A percentile compares a stretch with the other conserved stretches of the same genome.
These are phyloP conservation scores for Ustilago bromivora DNA, from an alignment of 1,284 basidiomycete species.

Conservation along the genomic window DNA sequence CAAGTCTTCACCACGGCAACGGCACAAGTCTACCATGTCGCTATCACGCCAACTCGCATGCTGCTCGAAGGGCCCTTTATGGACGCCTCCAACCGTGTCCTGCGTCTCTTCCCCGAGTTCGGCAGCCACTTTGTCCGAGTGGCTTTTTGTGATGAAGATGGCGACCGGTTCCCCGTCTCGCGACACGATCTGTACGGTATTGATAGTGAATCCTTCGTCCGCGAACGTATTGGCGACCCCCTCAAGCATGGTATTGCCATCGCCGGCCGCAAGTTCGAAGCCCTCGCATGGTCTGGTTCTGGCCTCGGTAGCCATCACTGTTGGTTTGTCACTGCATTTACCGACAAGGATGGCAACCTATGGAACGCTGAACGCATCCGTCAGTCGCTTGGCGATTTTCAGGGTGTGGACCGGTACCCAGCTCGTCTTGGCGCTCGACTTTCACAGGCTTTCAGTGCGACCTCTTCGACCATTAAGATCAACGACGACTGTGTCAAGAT, in stretches of 20 bases:
- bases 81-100: slow-evolving; percentile 36
- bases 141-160: slow-evolving; percentile 37
- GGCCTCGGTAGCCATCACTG: slow-evolving; percentile 35
- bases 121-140: slow-evolving; percentile 36
- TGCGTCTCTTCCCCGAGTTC: slow-evolving; percentile 36
- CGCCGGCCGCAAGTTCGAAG: slow-evolving; percentile 32
- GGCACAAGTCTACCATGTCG: slow-evolving; percentile 35
- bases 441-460: slow-evolving; percentile 45
- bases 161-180: slow-evolving; percentile 38
- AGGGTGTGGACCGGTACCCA: slow-evolving; percentile 20
- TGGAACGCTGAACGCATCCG: slow-evolving; percentile 42
- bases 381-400: slow-evolving; percentile 29
- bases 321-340: slow-evolving; percentile 44
- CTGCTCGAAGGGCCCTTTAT: slow-evolving; percentile 36
- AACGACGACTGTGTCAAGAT: slow-evolving; percentile 29
- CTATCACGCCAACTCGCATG: slow-evolving; percentile 29
- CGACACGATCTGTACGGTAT: slow-evolving; percentile 34
- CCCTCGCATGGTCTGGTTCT: slow-evolving; percentile 39
- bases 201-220: slow-evolving; percentile 37
- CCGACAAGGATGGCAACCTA: slow-evolving; percentile 23
- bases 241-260: slow-evolving; percentile 36
- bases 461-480: slow-evolving; percentile 35
- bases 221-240: slow-evolving; percentile 31
- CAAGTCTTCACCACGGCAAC: slow-evolving; percentile 19
- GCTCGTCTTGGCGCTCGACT: slow-evolving; percentile 37